A percentile compares a stretch with the other conserved stretches of the same genome.
These are phyloP conservation scores for Mucor indicus DNA, from an alignment of 371 early-diverging fungal genomes.

Conservation along the genomic window DNA sequence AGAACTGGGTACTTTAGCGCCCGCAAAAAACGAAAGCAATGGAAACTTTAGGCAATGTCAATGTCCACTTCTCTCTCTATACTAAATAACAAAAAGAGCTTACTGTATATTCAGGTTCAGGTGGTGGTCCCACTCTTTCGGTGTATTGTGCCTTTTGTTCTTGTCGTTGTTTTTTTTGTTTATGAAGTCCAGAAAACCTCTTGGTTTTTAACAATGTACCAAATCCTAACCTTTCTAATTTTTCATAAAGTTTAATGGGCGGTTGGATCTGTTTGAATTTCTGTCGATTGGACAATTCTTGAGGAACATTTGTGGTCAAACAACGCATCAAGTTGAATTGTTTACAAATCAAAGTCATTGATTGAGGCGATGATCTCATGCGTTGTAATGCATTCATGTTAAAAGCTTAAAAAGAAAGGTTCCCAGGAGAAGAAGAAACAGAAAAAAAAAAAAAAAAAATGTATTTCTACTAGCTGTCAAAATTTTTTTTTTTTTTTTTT, in stretches of 20 bases:
- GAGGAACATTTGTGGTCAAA: no score
- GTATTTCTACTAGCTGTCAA: no score
- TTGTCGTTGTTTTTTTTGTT: slow-evolving; percentile 18
- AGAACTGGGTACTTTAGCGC: slow-evolving; percentile 59
- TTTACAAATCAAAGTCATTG: no score
- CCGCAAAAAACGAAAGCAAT: slow-evolving; percentile 64
- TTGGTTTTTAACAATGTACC: slow-evolving; percentile 38
- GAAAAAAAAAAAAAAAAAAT: no score
- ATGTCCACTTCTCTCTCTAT: no score
- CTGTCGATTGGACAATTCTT: slow-evolving; percentile 38
- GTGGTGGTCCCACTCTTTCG: slow-evolving; percentile 8
- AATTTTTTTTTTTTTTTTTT: no score
- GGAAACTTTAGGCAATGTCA: no score
- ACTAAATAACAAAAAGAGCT: background rate
- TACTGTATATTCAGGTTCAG: slow-evolving; percentile 37
- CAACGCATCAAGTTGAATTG: no score
- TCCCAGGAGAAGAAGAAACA: no score
- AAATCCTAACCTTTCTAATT: slow-evolving; percentile 44
- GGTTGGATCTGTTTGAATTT: slow-evolving; percentile 45
- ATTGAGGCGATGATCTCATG: no score
- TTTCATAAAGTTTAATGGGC: slow-evolving; percentile 34
- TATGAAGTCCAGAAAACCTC: slow-evolving; percentile 23
- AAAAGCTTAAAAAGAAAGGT: no score
- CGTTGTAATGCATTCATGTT: no score
- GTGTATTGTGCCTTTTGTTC: slow-evolving; percentile 10